phyloP scores from a whole-genome alignment of 768 basidiomycete species.

The Amanita rubescens region DNA sequence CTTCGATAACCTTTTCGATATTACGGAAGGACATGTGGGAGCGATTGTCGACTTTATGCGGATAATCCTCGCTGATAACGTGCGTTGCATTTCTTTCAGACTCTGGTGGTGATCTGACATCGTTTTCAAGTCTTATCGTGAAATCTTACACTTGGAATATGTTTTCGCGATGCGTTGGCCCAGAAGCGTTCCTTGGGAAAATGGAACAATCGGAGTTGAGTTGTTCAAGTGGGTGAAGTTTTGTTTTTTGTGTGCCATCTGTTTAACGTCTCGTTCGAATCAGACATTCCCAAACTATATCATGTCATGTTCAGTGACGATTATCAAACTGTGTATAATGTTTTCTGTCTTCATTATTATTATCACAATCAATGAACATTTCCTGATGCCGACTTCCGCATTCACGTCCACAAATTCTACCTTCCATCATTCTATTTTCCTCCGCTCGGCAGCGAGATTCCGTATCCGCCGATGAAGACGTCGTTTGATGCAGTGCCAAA shows the following conservation, averaged over 20 bases:
- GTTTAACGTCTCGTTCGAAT: not conserved
- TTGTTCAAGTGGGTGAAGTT: not conserved
- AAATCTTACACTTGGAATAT: not conserved
- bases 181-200: not conserved
- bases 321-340: not conserved
- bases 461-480: no score
- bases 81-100: slow-evolving; percentile 5
- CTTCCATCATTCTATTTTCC: no score
- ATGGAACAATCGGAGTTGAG: not conserved
- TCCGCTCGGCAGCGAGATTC: no score
- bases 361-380: not conserved
- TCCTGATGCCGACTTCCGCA: not conserved
- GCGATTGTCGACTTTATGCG: slow-evolving; percentile 9
- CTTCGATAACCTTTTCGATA: slow-evolving; percentile 4
- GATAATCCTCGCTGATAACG: slow-evolving; percentile 7
- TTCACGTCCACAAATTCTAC: no score
- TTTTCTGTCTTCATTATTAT: not conserved
- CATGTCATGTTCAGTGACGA: not conserved
- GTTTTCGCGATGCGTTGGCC: not conserved
- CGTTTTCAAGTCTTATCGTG: slow-evolving; percentile 13
- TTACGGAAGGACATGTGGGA: slow-evolving; percentile 14
- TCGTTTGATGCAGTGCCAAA: no score
- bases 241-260: not conserved
- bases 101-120: slow-evolving; percentile 1
- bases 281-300: not conserved